Conservation (phyloP, 1,139 yeast species). For the Entelexis paramagnoliae region DNA sequence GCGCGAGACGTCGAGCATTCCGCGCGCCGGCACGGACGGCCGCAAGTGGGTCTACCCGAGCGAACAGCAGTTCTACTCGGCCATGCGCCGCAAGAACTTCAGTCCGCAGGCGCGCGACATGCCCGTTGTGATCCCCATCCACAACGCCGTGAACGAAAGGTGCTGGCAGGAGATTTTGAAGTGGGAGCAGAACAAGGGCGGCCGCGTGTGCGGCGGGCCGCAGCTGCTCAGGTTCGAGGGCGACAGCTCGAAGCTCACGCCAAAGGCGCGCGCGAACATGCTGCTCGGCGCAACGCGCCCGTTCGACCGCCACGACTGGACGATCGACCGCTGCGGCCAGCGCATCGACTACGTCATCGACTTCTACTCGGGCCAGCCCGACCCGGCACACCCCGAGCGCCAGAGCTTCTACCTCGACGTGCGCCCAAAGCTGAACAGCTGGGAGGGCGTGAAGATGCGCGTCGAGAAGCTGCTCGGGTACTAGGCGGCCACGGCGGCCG, state of each 20-base stretch:
- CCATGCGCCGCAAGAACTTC: slow-evolving; percentile 88
- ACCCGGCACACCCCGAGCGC: slow-evolving; percentile 37
- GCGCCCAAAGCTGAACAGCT: slow-evolving; percentile 72
- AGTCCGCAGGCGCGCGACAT: slow-evolving; percentile 72
- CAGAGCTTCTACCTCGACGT: slow-evolving; percentile 76
- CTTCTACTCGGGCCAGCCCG: slow-evolving; percentile 61
- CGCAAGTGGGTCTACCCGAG: slow-evolving; percentile 90
- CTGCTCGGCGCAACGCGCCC: slow-evolving; percentile 58
- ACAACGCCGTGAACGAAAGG: slow-evolving; percentile 83
- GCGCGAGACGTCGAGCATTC: slow-evolving; percentile 73
- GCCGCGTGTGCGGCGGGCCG: slow-evolving; percentile 61
- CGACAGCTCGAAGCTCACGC: slow-evolving; percentile 72
- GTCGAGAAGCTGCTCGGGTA: not conserved
- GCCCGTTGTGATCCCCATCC: slow-evolving; percentile 87
- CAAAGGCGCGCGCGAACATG: slow-evolving; percentile 72
- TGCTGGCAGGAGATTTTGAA: slow-evolving; percentile 77
- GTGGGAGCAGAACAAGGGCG: slow-evolving; percentile 62
- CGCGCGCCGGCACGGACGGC: slow-evolving; percentile 50
- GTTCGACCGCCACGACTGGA: slow-evolving; percentile 96
- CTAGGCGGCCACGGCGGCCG: not conserved
- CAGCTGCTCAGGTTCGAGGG: slow-evolving; percentile 81
- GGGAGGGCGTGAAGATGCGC: slow-evolving; percentile 72
- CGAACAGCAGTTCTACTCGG: slow-evolving; percentile 86
- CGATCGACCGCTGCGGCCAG: slow-evolving; percentile 74
- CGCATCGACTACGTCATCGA: slow-evolving; percentile 86